Percentiles rank a stretch among this genome's conserved stretches.
Evolutionary conservation across 305 asterid genomes (phyloP).

Genomic region (Fraxinus baroniana): DNA sequence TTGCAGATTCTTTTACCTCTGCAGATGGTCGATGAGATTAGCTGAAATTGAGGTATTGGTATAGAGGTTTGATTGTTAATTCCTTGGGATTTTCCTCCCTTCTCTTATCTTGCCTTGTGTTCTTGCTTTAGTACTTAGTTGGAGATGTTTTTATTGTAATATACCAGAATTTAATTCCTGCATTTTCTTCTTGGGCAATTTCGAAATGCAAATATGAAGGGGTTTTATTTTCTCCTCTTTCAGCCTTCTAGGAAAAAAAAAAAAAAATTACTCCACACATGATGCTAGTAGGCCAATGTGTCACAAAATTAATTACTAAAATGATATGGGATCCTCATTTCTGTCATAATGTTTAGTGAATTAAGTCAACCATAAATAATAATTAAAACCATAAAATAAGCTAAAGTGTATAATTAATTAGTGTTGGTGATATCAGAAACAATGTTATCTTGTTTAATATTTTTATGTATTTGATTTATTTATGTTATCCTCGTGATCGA

Average conservation of each 20-base stretch:
- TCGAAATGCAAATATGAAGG: conserved; percentile 4
- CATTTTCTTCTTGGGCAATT: neutral
- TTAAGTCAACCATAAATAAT: conserved; percentile 17
- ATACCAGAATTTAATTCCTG: conserved; percentile 17
- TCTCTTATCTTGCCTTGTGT: neutral
- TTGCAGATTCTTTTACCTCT: conserved; percentile 77
- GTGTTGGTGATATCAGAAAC: conserved; percentile 8
- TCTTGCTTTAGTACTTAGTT: conserved; percentile 1
- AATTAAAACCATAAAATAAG: neutral
- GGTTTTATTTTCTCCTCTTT: neutral
- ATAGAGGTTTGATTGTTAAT: conserved; percentile 20
- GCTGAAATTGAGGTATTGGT: neutral
- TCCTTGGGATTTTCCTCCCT: neutral
- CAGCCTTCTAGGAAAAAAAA: too few relatives aligned
- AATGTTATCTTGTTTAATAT: neutral
- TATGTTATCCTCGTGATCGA: too few relatives aligned
- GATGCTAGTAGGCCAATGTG: conserved; percentile 2
- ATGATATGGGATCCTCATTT: neutral
- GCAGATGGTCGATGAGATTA: conserved; percentile 68
- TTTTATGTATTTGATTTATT: neutral
- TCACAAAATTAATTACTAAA: neutral
- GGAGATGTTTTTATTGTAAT: conserved; percentile 21
- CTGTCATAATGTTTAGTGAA: conserved; percentile 19
- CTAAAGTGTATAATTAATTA: neutral
- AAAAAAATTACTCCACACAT: neutral